Conservation (phyloP, 371 early-diverging fungal species). For the Capniomyces stellatus region DNA sequence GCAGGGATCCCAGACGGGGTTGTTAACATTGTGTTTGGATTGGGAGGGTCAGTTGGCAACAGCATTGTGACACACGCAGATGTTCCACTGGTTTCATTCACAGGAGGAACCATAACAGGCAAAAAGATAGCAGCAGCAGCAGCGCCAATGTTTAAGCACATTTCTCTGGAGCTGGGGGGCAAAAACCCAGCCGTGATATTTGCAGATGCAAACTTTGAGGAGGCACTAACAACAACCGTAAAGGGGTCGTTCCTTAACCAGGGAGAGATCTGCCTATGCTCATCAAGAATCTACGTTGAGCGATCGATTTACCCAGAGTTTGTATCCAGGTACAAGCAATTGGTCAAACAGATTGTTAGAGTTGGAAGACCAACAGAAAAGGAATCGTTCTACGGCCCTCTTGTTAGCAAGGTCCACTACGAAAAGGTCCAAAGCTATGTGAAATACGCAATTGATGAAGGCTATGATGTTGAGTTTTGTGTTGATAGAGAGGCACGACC, state of each 20-base stretch:
- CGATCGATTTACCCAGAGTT: constrained; percentile 36
- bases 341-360: constrained; percentile 22
- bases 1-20: constrained; percentile 56
- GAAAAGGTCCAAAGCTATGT: constrained; percentile 49
- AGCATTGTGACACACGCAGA: constrained; percentile 42
- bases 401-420: constrained; percentile 39
- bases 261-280: constrained; percentile 45
- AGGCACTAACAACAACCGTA: constrained; percentile 32
- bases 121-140: constrained; percentile 28
- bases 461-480: constrained; percentile 34
- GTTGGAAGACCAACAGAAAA: constrained; percentile 44
- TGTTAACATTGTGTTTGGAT: constrained; percentile 62
- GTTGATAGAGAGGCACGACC: constrained; percentile 7
- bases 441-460: constrained; percentile 38
- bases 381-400: constrained; percentile 35
- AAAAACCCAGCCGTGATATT: constrained; percentile 63
- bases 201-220: constrained; percentile 47
- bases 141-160: constrained; percentile 39
- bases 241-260: constrained; percentile 47
- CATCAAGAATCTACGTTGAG: constrained; percentile 52
- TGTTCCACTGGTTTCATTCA: constrained; percentile 53
- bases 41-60: constrained; percentile 36
- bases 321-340: constrained; percentile 25
- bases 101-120: constrained; percentile 60
- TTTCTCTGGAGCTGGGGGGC: constrained; percentile 56